Evolutionary conservation across 371 early-diverging fungal genomes (phyloP), one percentile per base, ranked within the genome.

Genomic region (Zychaea mexicana): DNA sequence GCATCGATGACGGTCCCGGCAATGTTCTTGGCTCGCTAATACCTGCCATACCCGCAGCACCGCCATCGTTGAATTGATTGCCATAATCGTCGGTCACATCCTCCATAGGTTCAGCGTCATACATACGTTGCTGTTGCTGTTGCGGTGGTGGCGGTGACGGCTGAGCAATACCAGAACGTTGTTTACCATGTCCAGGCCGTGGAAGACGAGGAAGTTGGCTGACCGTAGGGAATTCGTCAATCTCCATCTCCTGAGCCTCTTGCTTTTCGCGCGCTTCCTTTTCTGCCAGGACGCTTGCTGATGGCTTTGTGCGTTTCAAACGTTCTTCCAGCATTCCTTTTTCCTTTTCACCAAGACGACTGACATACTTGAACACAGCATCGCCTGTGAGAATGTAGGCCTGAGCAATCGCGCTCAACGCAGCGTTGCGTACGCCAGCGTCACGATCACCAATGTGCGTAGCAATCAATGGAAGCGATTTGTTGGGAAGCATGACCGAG

Each of bases 391-490:
- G 74, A 59, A 87, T 76, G 66, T 90, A 92, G 0, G 90, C 88
- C 45, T 92, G 86, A 4, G 89, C 87, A 52, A 96, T 73, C 7
- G 83, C 88, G 46, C 75, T 85, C 56, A 96, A 67, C 0, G 93
- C 91, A 5, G 89, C 93, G 46, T 89, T 89, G 19, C 96, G 83
- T 15, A 94, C 95, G 56, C 77, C 78, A 36, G 94, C 86, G 69
- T 96, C 96, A 6, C 92, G 78, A 68, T 96, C 96, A 3, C 86
- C 85, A 52, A 96, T 88, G 52, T 89, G 89, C 2, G 78, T 68
- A 0, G 90, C 94, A 68, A 96, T 86, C 1, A 88, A 36, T 0
- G 94, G 94, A 2, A 95, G 64, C 0, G 85, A 71, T 33, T 92
- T 90, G 19, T 84, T 68, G 15, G 94, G 90, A 6, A 77, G 70